Evolutionary conservation across 345 rosid genomes (phyloP).

Genomic region (Eucalyptus regnans): DNA sequence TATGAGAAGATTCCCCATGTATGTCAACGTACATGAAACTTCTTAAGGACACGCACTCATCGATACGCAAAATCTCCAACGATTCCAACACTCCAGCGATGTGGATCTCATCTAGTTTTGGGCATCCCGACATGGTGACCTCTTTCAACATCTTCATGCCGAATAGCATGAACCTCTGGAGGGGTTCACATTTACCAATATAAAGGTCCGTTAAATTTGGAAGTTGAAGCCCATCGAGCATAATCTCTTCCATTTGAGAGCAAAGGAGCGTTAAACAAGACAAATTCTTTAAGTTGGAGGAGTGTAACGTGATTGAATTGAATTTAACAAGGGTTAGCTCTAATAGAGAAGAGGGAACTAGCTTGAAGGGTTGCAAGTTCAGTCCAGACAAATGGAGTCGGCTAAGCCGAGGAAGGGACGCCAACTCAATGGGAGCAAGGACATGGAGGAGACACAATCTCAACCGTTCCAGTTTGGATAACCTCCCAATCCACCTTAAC

Average conservation of each 20-base stretch:
- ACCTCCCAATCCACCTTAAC: neutral
- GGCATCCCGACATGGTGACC: accelerated
- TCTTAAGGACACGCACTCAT: accelerated
- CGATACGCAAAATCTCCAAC: accelerated
- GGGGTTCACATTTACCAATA: accelerated
- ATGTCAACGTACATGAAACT: accelerated
- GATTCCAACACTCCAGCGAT: no score
- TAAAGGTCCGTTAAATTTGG: accelerated
- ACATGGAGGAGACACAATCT: neutral
- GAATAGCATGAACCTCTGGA: accelerated
- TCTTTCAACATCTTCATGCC: accelerated
- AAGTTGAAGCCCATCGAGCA: neutral
- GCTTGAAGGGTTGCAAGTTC: neutral
- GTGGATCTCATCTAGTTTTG: no score
- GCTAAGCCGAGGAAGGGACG: accelerated
- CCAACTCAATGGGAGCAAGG: neutral
- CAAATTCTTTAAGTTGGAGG: neutral
- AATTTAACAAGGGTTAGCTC: accelerated
- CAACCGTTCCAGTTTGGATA: neutral
- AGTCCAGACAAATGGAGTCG: neutral
- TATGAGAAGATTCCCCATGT: no score
- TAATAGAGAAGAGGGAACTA: neutral
- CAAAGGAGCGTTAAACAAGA: accelerated
- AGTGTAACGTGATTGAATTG: neutral
- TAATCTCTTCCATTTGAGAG: neutral